Evolutionary conservation across 768 basidiomycete genomes (phyloP).

Genomic region (Rhodosporidiobolus odoratus): DNA sequence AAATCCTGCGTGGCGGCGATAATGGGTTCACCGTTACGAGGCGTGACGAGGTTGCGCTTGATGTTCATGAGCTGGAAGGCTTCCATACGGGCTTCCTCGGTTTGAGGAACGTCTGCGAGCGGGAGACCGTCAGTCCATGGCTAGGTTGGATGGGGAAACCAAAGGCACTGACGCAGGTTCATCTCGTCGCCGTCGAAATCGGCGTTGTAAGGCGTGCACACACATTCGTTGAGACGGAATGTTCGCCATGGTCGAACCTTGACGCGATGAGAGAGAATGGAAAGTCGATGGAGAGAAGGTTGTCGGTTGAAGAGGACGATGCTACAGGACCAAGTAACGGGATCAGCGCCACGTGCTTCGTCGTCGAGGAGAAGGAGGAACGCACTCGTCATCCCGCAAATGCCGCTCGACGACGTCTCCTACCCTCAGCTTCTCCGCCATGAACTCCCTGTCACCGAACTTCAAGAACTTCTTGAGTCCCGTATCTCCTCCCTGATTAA

Average conservation of each 20-base stretch:
- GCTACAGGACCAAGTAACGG: slow-evolving; percentile 42
- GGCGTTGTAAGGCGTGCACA: slow-evolving; percentile 97
- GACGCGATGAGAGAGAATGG: slow-evolving; percentile 97
- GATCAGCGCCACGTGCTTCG: background rate
- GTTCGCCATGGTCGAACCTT: slow-evolving; percentile 96
- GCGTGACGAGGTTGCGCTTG: slow-evolving; percentile 93
- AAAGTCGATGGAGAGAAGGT: slow-evolving; percentile 96
- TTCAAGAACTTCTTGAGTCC: slow-evolving; percentile 77
- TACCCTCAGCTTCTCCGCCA: slow-evolving; percentile 73
- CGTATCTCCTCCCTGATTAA: slow-evolving; percentile 67
- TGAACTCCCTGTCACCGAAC: slow-evolving; percentile 71
- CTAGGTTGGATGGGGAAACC: background rate
- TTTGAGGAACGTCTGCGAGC: slow-evolving; percentile 84
- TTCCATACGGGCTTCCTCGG: slow-evolving; percentile 95
- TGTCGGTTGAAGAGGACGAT: slow-evolving; percentile 97
- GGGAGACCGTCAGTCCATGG: background rate
- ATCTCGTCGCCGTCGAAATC: slow-evolving; percentile 99
- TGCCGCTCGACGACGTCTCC: slow-evolving; percentile 95
- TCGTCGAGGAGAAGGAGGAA: background rate
- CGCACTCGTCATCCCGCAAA: slow-evolving; percentile 80
- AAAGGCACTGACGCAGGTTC: slow-evolving; percentile 75
- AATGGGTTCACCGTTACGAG: slow-evolving; percentile 96
- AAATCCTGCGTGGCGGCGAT: slow-evolving; percentile 99
- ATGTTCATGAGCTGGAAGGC: slow-evolving; percentile 95
- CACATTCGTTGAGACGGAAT: slow-evolving; percentile 96